Conservation (phyloP, 2,329 filamentous ascomycete genomes). For the Penicillium hesseltinei region DNA sequence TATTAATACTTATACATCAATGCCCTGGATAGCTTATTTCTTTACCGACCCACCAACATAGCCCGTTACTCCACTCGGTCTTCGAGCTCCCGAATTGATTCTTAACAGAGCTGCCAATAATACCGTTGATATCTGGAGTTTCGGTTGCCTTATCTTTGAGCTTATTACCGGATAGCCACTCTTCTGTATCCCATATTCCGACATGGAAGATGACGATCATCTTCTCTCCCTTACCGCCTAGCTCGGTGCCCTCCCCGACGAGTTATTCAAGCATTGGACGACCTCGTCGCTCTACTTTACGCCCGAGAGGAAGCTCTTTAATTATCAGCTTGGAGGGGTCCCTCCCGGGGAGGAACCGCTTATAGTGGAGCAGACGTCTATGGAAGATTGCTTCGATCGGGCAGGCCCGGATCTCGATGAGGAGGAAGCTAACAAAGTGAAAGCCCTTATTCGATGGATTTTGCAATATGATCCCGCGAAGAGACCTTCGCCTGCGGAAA, state of each 20-base stretch:
- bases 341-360: too few relatives aligned
- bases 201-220: constrained; percentile 31
- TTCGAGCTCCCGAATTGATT: constrained; percentile 32
- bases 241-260: constrained; percentile 28
- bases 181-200: constrained; percentile 22
- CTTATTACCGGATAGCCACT: constrained; percentile 29
- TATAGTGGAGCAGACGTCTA: too few relatives aligned
- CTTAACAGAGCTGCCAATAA: constrained; percentile 22
- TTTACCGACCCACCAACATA: constrained; percentile 23
- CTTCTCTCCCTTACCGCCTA: constrained; percentile 27
- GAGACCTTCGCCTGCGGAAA: too few relatives aligned
- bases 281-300: constrained; percentile 28
- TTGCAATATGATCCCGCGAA: too few relatives aligned
- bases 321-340: too few relatives aligned
- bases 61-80: constrained; percentile 24
- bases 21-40: constrained; percentile 22
- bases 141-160: constrained; percentile 35
- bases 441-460: too few relatives aligned
- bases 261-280: constrained; percentile 25
- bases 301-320: constrained; percentile 8
- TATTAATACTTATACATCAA: constrained; percentile 5
- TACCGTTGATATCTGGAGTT: constrained; percentile 33
- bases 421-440: too few relatives aligned
- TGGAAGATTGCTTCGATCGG: too few relatives aligned
- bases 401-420: too few relatives aligned